Conservation (phyloP, 2,329 filamentous ascomycete species). For the Clonostachys byssicola region DNA sequence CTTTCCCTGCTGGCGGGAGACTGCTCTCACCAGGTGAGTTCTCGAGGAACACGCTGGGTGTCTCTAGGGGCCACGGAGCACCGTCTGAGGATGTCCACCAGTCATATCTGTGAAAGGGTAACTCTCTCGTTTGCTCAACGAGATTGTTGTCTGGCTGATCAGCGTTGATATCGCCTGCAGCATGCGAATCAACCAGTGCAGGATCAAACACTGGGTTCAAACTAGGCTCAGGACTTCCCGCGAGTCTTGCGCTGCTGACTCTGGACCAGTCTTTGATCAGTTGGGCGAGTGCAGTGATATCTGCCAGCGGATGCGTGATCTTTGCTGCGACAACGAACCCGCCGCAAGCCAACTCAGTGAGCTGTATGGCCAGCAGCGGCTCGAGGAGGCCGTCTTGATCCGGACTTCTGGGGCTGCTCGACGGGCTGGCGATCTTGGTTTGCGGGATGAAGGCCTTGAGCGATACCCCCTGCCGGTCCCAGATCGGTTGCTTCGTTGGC, state of each 20-base stretch:
- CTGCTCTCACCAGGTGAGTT: background rate
- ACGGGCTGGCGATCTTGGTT: background rate
- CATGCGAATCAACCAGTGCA: conserved; percentile 6
- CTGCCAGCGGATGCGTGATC: conserved; percentile 13
- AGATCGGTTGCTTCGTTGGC: conserved; percentile 1
- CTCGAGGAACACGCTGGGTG: conserved; percentile 4
- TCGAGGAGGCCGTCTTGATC: background rate
- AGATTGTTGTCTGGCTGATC: conserved; percentile 2
- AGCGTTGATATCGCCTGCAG: conserved; percentile 10
- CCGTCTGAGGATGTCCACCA: conserved; percentile 10
- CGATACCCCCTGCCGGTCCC: conserved; percentile 3
- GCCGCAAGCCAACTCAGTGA: conserved; percentile 11
- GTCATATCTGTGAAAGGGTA: conserved; percentile 15
- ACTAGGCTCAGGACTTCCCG: accelerated
- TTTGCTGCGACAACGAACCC: conserved; percentile 11
- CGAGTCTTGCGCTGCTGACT: background rate
- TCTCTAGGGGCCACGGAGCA: conserved; percentile 8
- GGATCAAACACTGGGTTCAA: conserved; percentile 4
- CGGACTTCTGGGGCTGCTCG: conserved; percentile 1
- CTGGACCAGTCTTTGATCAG: conserved; percentile 14
- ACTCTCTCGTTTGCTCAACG: background rate
- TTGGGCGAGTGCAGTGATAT: conserved; percentile 9
- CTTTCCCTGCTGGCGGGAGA: conserved; percentile 1
- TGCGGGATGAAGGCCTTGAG: conserved; percentile 6
- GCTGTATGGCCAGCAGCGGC: conserved; percentile 9